phyloP scores from a whole-genome alignment of 179 eudicot genomes.

The Camellia oleifera region DNA sequence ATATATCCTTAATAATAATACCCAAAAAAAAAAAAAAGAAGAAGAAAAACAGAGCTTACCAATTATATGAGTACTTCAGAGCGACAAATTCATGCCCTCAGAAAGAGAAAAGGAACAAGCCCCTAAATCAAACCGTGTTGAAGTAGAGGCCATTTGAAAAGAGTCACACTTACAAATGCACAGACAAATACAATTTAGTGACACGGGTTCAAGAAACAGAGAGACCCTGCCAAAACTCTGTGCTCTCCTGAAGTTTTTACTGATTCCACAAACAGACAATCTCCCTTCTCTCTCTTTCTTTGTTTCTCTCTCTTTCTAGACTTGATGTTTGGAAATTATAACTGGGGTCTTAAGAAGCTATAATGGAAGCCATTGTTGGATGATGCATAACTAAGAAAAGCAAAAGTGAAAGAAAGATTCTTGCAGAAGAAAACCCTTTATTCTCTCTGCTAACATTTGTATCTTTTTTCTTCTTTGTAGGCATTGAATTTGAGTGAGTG shows the following conservation, averaged over 20 bases:
- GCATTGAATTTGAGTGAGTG: background rate
- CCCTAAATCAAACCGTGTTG: background rate
- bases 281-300: background rate
- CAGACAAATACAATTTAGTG: slow-evolving; percentile 8
- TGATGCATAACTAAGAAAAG: background rate
- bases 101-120: background rate
- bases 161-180: too few relatives aligned
- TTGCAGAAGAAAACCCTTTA: slow-evolving; percentile 8
- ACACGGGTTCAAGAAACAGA: slow-evolving; percentile 22
- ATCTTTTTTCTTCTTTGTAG: background rate
- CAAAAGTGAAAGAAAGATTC: slow-evolving; percentile 10
- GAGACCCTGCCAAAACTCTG: slow-evolving; percentile 9
- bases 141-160: slow-evolving; percentile 1
- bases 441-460: background rate
- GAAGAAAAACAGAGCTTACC: background rate
- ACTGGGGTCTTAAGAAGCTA: slow-evolving; percentile 7
- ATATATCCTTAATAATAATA: background rate
- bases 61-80: background rate
- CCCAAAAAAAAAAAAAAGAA: background rate
- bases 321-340: background rate
- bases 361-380: background rate
- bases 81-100: background rate
- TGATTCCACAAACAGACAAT: slow-evolving; percentile 10
- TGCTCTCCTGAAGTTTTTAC: background rate
- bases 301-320: background rate